Evolutionary conservation across 1,139 yeast genomes (phyloP).

Genomic region (Candida anutae): DNA sequence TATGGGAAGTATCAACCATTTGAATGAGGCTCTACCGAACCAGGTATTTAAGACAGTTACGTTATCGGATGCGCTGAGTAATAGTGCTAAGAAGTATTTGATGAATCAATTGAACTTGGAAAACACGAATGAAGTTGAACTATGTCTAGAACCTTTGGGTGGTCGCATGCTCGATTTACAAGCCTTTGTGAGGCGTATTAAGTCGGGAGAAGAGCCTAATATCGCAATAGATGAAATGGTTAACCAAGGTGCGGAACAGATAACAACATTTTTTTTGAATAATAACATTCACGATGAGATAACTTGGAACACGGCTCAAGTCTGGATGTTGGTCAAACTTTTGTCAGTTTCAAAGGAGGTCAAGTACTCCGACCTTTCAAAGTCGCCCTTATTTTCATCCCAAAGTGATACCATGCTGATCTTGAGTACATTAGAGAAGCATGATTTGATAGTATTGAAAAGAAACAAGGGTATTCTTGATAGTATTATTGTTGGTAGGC

Average conservation of each 20-base stretch:
- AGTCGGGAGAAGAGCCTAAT: conserved; percentile 75
- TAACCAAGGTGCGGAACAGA: conserved; percentile 78
- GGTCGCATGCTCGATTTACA: conserved; percentile 94
- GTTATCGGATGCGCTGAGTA: conserved; percentile 73
- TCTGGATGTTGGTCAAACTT: conserved; percentile 73
- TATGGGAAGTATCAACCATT: conserved; percentile 62
- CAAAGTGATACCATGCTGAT: conserved; percentile 43
- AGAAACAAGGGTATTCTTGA: conserved; percentile 70
- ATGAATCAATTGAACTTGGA: conserved; percentile 42
- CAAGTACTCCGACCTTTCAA: conserved; percentile 44
- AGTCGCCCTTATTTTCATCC: conserved; percentile 59
- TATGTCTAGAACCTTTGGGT: conserved; percentile 69
- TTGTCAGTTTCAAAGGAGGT: conserved; percentile 44
- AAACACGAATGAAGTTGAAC: conserved; percentile 34
- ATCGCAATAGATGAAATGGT: conserved; percentile 78
- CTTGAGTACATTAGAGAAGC: conserved; percentile 66
- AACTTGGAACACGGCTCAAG: conserved; percentile 72
- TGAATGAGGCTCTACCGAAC: conserved; percentile 71
- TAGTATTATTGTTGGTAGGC: conserved; percentile 71
- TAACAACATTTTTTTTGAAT: conserved; percentile 69
- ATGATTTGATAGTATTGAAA: conserved; percentile 62
- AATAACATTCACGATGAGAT: conserved; percentile 25
- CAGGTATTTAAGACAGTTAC: conserved; percentile 73
- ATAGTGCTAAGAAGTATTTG: conserved; percentile 67
- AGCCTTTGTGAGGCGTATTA: conserved; percentile 78